Evolutionary conservation across 345 rosid species (phyloP), one percentile per base, ranked within the genome.

Genomic region (Angophora floribunda): DNA sequence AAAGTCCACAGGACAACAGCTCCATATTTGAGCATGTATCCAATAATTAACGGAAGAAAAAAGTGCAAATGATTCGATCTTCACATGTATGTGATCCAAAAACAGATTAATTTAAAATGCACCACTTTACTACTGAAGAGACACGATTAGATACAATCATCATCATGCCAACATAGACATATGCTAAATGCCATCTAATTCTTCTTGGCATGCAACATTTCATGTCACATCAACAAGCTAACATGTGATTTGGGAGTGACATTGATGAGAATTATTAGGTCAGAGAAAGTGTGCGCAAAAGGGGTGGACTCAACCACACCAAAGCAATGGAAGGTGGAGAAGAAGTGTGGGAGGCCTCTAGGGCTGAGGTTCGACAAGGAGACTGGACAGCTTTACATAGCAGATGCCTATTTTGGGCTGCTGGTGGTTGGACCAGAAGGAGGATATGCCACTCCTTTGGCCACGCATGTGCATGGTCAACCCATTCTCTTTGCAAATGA

Each of bases 251-350:
- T 75, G 82, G 49, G 82, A 75, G 82, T 41, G 82, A 75, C 82
- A 75, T 75, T 75, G 5, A 75, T 41, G 49, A 86, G 92, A 67
- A 52, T 63, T 10, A 87, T 89, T 91, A 98, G 99, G 99, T 95
- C 97, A 80, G 96, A 95, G 93, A 92, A 94, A 91, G 85, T 89
- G 47, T 97, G 99, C 52, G 94, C 89, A 15, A 94, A 92, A 91
- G 99, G 99, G 11, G 95, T 93, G 14, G 96, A 98, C 88, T 97
- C 99, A 65, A 96, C 99, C 26, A 97, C 98, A 50, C 52, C 91
- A 3, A 97, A 94, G 95, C 99, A 98, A 89, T 97, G 99, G 99
- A 97, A 94, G 91, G 93, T 95, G 9, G 99, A 98, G 98, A 97
- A 93, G 90, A 86, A 57, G 65, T 97, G 99, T 47, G 98, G 99